Percentiles rank a stretch among this genome's conserved stretches.
Evolutionary conservation across 1,284 basidiomycete species (phyloP).

Genomic region (Marasmius fiardii): DNA sequence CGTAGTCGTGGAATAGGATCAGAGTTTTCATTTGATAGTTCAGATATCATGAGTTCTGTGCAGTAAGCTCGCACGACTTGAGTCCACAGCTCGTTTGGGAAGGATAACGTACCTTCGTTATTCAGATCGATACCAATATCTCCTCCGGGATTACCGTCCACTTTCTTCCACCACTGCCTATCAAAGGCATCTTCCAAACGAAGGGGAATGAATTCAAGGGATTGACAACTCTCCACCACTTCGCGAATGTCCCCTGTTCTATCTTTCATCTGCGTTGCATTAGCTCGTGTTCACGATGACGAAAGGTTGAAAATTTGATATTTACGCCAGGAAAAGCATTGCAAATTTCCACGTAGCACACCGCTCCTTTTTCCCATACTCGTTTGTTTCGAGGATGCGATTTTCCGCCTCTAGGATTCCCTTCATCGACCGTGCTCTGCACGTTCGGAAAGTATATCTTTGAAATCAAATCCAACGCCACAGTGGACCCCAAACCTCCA

Average conservation of each 20-base stretch:
- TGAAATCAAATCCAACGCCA: constrained; percentile 66
- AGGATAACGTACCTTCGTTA: constrained; percentile 47
- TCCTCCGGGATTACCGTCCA: constrained; percentile 28
- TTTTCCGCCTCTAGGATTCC: constrained; percentile 48
- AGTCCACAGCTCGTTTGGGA: constrained; percentile 13
- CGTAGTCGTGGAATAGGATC: constrained; percentile 49
- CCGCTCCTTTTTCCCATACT: constrained; percentile 59
- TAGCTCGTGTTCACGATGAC: constrained; percentile 7
- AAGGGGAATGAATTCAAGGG: constrained; percentile 57
- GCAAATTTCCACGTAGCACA: constrained; percentile 71
- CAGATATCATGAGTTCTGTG: constrained; percentile 24
- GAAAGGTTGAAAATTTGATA: constrained; percentile 12
- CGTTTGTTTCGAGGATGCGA: constrained; percentile 61
- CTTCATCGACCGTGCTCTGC: constrained; percentile 22
- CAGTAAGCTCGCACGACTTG: not conserved
- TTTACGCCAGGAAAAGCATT: constrained; percentile 59
- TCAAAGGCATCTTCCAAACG: constrained; percentile 74
- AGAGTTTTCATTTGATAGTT: constrained; percentile 22
- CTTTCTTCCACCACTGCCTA: constrained; percentile 56
- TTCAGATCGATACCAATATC: constrained; percentile 41
- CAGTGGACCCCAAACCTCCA: constrained; percentile 70
- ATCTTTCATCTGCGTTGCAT: constrained; percentile 45
- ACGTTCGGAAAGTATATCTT: constrained; percentile 52
- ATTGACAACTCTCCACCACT: constrained; percentile 43
- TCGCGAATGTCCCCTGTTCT: constrained; percentile 47